A percentile compares a stretch with the other conserved stretches of the same genome.
These are phyloP conservation scores for Kodamaea laetipori DNA, from an alignment of 805 yeast species.

Conservation along the genomic window DNA sequence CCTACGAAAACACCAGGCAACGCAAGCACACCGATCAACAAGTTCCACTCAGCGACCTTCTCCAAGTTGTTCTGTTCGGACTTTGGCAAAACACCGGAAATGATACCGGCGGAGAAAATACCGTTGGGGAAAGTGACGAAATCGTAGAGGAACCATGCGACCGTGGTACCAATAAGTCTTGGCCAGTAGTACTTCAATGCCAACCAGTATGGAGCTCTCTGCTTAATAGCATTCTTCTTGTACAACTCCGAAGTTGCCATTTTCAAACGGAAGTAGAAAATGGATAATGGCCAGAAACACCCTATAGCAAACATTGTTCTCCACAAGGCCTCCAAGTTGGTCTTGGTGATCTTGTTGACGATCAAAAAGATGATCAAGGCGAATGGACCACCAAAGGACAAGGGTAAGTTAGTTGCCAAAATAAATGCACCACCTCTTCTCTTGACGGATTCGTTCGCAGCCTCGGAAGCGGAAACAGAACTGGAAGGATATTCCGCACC, in stretches of 20 bases:
- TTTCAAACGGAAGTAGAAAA: slow-evolving; percentile 70
- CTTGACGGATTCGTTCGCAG: slow-evolving; percentile 66
- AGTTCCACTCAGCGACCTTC: slow-evolving; percentile 71
- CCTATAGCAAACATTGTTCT: slow-evolving; percentile 69
- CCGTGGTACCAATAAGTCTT: slow-evolving; percentile 67
- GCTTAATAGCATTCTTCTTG: slow-evolving; percentile 63
- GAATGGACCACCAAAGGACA: slow-evolving; percentile 79
- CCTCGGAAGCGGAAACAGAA: slow-evolving; percentile 68
- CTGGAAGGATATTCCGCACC: slow-evolving; percentile 79
- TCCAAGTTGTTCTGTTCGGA: slow-evolving; percentile 43
- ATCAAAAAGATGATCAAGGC: slow-evolving; percentile 67
- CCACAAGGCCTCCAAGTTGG: slow-evolving; percentile 54
- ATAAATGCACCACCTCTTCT: slow-evolving; percentile 67
- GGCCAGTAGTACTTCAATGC: slow-evolving; percentile 69
- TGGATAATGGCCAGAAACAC: slow-evolving; percentile 66
- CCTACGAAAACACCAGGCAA: slow-evolving; percentile 76
- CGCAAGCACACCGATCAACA: slow-evolving; percentile 63
- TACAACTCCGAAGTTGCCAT: slow-evolving; percentile 69
- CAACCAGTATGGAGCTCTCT: slow-evolving; percentile 53
- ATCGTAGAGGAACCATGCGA: slow-evolving; percentile 79
- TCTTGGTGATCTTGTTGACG: slow-evolving; percentile 57
- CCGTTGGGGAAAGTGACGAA: slow-evolving; percentile 82
- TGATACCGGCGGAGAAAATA: slow-evolving; percentile 61
- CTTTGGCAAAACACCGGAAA: slow-evolving; percentile 48
- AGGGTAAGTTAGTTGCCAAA: slow-evolving; percentile 70